Evolutionary conservation across 2,329 filamentous ascomycete genomes (phyloP).

Genomic region (Pseudocercospora ulei): DNA sequence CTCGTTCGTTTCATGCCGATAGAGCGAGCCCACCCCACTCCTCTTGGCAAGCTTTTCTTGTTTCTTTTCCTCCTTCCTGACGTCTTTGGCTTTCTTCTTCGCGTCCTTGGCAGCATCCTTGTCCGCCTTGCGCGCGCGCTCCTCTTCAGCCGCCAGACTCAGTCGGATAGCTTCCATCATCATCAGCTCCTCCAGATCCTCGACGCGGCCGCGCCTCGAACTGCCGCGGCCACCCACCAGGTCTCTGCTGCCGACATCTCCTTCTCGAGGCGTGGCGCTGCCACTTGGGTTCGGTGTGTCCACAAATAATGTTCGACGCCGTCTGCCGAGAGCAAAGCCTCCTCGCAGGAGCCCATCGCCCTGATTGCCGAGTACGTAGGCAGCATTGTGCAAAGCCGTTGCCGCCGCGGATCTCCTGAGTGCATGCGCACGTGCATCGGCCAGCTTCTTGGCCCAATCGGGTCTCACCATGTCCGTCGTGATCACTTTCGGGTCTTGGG

Average conservation of each 20-base stretch:
- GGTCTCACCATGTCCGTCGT: constrained; percentile 87
- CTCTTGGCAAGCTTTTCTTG: constrained; percentile 59
- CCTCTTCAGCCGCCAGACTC: constrained; percentile 85
- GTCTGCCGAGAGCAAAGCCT: constrained; percentile 41
- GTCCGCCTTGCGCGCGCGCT: constrained; percentile 74
- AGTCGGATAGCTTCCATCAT: constrained; percentile 91
- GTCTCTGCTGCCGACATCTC: constrained; percentile 30
- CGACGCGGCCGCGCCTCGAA: constrained; percentile 56
- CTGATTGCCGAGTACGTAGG: constrained; percentile 68
- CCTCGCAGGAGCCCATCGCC: constrained; percentile 22
- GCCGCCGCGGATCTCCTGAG: constrained; percentile 81
- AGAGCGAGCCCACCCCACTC: constrained; percentile 49
- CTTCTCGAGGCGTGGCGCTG: constrained; percentile 38
- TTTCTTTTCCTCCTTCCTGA: constrained; percentile 56
- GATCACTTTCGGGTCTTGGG: constrained; percentile 73
- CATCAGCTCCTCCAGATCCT: constrained; percentile 96
- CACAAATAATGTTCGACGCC: constrained; percentile 46
- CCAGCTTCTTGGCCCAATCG: constrained; percentile 86
- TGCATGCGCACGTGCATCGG: constrained; percentile 72
- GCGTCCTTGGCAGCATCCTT: constrained; percentile 72
- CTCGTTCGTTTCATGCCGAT: constrained; percentile 31
- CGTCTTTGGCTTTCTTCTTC: constrained; percentile 76
- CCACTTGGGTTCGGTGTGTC: constrained; percentile 42
- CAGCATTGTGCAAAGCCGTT: constrained; percentile 86
- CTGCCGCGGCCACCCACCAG: constrained; percentile 39